A percentile compares a stretch with the other conserved stretches of the same genome.
These are phyloP conservation scores for Polyporus arcularius DNA, from an alignment of 768 basidiomycete species.

Conservation along the genomic window DNA sequence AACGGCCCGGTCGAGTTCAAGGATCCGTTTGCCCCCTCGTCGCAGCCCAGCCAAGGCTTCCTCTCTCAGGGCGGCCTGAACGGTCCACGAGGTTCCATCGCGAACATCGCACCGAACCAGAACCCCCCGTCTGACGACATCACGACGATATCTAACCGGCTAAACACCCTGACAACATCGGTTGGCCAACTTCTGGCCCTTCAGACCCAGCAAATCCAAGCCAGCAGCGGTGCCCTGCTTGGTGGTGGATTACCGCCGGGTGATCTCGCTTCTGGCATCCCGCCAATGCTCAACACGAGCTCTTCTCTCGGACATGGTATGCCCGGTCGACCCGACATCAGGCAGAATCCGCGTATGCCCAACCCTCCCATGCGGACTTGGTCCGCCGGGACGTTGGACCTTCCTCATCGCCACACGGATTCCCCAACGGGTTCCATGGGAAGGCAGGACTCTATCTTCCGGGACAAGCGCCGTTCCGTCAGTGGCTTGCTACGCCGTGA, in stretches of 20 bases:
- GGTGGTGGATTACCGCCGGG: conserved; percentile 35
- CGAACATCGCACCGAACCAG: conserved; percentile 74
- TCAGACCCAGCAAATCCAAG: conserved; percentile 73
- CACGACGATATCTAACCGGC: conserved; percentile 71
- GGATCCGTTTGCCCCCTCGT: conserved; percentile 67
- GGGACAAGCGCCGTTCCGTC: conserved; percentile 79
- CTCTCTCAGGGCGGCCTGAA: conserved; percentile 24
- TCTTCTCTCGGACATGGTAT: conserved; percentile 58
- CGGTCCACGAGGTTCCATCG: conserved; percentile 61
- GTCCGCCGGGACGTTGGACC: conserved; percentile 80
- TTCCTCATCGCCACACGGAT: conserved; percentile 60
- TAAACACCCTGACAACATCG: conserved; percentile 79
- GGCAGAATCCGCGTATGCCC: conserved; percentile 59
- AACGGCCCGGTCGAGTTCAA: conserved; percentile 69
- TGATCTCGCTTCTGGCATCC: conserved; percentile 33
- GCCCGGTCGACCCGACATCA: conserved; percentile 65
- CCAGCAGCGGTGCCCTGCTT: conserved; percentile 32
- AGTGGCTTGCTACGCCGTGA: conserved; percentile 71
- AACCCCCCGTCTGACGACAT: conserved; percentile 68
- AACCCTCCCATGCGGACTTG: conserved; percentile 79
- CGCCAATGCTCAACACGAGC: conserved; percentile 11
- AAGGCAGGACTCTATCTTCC: conserved; percentile 43
- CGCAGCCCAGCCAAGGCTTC: conserved; percentile 24
- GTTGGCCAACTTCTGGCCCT: conserved; percentile 83
- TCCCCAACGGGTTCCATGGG: conserved; percentile 33